Evolutionary conservation across 768 basidiomycete species (phyloP).

Genomic region (Suillus subalutaceus): DNA sequence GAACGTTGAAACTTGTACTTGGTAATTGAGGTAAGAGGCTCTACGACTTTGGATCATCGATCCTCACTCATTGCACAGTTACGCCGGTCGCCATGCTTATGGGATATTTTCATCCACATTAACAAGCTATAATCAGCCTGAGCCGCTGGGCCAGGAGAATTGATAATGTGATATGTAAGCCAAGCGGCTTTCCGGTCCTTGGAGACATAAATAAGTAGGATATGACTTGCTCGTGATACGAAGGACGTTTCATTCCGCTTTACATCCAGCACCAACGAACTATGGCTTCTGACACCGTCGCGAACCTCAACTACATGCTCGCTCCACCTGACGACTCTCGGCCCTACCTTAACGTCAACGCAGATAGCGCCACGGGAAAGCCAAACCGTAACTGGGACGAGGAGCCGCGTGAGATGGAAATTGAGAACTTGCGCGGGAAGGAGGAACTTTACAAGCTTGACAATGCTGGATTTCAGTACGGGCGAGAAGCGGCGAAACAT

Average conservation of each 20-base stretch:
- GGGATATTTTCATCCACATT: neutral
- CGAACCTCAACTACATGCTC: slow-evolving; percentile 21
- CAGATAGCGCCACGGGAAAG: slow-evolving; percentile 18
- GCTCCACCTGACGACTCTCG: slow-evolving; percentile 24
- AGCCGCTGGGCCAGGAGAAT: neutral
- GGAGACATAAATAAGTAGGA: neutral
- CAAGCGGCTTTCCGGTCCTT: neutral
- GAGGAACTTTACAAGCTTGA: slow-evolving; percentile 36
- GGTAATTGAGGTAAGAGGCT: no score
- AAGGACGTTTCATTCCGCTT: neutral
- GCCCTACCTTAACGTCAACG: slow-evolving; percentile 21
- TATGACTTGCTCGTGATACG: neutral
- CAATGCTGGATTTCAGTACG: slow-evolving; percentile 39
- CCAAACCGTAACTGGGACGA: slow-evolving; percentile 25
- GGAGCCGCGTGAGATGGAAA: slow-evolving; percentile 17
- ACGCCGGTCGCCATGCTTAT: neutral
- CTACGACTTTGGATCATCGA: neutral
- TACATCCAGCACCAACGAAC: neutral
- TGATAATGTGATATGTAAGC: neutral
- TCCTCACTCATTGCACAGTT: no score
- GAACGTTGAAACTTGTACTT: no score
- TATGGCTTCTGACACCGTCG: slow-evolving; percentile 17
- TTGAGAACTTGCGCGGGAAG: slow-evolving; percentile 39
- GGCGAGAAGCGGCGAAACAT: slow-evolving; percentile 26
- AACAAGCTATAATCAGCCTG: no score